Base-by-base conservation (phyloP, 495 filamentous ascomycete species). In the Aspergillus leporis region DNA sequence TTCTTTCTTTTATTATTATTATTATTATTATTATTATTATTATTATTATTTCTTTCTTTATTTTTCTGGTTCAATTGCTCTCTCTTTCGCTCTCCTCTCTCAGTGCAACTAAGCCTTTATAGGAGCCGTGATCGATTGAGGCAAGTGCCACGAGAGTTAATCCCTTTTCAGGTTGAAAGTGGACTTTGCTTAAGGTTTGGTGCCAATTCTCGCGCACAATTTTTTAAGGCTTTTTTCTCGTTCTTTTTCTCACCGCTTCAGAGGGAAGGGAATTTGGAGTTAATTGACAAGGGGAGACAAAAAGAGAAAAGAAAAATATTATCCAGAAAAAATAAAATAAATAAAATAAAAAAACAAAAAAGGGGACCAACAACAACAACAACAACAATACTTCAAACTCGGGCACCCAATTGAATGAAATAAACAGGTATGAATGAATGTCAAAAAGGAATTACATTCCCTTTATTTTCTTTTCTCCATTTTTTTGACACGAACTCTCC, bases 11-110 rank as follows among this genome's bases (percentile, higher is more conserved):
- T 53, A 3, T 32, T 38, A n/a, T n/a, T n/a, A n/a, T 34, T 19
- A 10, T 69, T 62, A 19, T 34, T 59, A 56, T 46, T 57, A 34
- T 55, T 64, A 41, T 38, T 58, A 56, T 61, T 55, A 41, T 13
- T 43, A 43, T 14, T 43, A 10, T 4, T 43, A 43, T 14, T 43
- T 18, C 8, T 10, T 43, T 45, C 14, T 45, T 19, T 9, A 10
- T 45, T 18, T 45, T 45, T 45, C 34, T 28, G 46, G 46, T 48
- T 48, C 16, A 2, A n/a, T 45, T 45, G 25, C 25, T 3, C 25
- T 28, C 25, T n/a, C n/a, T n/a, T n/a, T n/a, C n/a, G n/a, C n/a
- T n/a, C n/a, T n/a, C n/a, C n/a, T n/a, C n/a, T 28, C 25, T 28
- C 25, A 28, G 25, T 3, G 25, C 25, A 28, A 28, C 43, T 47